Base-by-base conservation (phyloP, 2,329 filamentous ascomycete species). In the Lecanosticta acicola region DNA sequence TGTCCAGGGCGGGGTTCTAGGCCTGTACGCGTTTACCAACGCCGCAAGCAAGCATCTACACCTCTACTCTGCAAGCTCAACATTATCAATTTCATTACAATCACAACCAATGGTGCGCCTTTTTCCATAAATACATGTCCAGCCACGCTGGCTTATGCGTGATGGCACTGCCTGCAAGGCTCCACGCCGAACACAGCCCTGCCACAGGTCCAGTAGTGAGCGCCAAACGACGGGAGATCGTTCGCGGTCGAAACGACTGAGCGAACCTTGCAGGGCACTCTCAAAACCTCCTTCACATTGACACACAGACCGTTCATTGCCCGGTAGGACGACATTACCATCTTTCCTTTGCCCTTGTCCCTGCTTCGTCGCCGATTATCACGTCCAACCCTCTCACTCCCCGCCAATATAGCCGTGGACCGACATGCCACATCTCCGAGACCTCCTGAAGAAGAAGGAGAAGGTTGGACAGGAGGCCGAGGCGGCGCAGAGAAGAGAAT, bases 361-460 rank as follows among this genome's bases (percentile, higher is more conserved):
- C 11, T 11, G 7, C 11, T 29, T 29, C 24, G 11, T 29, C 24
- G 11, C 5, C 5, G 11, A 5, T 5, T 11, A 29, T 5, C 24
- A 29, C 24, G 7, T 29, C 24, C 7, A 29, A n/a, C n/a, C 24
- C 7, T 7, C 24, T 29, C 24, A 29, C 24, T 7, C 11, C 11
- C 24, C 5, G 24, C 9, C 37, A 17, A 24, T 14, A 21, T n/a
- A 21, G 18, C 37, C 14, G 18, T 9, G 7, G 3, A 39, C 26
- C 46, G 52, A 39, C 45, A 74, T 62, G 54, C 83, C 83, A 77
- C 71, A 78, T 50, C 67, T 84, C 50, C 75, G 73, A 61, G 75
- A 81, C 56, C 64, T 84, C 20, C 68, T 85, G 47, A 81, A 77
- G 64, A 83, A 81, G 69, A 81, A 80, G 59, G 76, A 80, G 32